Evolutionary conservation across 108 stramenopile species (phyloP).

Genomic region (Nitzschia sp.): DNA sequence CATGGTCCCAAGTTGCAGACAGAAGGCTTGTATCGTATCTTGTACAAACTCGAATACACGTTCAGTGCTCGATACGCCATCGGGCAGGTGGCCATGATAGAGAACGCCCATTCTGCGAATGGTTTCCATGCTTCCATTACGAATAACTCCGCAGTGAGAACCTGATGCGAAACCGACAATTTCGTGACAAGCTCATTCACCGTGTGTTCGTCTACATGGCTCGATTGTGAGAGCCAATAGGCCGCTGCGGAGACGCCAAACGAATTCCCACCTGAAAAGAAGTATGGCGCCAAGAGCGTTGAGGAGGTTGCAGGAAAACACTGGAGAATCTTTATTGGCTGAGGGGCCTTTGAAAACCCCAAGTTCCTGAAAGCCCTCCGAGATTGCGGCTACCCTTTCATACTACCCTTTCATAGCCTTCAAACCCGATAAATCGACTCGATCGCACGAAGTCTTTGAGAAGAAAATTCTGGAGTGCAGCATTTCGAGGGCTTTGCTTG

Average conservation of each 20-base stretch:
- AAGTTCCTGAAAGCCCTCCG: not conserved
- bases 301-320: constrained; percentile 27
- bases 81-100: not conserved
- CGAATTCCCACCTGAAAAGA: constrained; percentile 19
- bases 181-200: not conserved
- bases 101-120: constrained; percentile 7
- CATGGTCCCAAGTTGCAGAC: constrained; percentile 3
- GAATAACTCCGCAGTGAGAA: not conserved
- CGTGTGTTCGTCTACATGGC: not conserved
- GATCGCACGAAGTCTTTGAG: constrained; percentile 1
- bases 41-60: constrained; percentile 5
- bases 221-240: constrained; percentile 8
- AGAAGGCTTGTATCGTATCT: too few relatives aligned
- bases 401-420: constrained; percentile 11
- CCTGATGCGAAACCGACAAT: constrained; percentile 13
- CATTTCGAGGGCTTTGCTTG: not conserved
- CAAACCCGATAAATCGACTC: constrained; percentile 1
- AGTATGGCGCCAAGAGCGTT: not conserved
- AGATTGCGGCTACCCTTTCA: constrained; percentile 4
- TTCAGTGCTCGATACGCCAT: not conserved
- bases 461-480: constrained; percentile 3
- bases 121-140: constrained; percentile 27
- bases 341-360: too few relatives aligned
- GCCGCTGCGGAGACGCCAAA: constrained; percentile 20
- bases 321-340: constrained; percentile 1